These are phyloP conservation scores for Aureobasidium sp. DNA, from an alignment of 2,329 filamentous ascomycete genomes.

Conservation along the genomic window DNA sequence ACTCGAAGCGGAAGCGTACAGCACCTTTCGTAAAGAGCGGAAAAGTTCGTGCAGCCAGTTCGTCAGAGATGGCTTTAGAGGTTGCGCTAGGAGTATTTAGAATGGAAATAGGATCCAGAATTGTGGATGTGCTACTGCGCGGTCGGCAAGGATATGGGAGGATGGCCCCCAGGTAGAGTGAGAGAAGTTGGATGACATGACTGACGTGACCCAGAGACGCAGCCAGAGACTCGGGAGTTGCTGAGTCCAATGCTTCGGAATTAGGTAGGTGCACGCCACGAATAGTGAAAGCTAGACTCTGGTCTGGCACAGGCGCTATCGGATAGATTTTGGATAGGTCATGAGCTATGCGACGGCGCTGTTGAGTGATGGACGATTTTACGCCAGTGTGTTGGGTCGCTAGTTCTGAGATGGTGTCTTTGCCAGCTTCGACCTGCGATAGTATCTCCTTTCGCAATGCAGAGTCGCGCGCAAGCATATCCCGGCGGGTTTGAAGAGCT, in stretches of 20 bases:
- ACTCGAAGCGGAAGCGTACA: slow-evolving; percentile 86
- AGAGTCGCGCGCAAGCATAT: slow-evolving; percentile 61
- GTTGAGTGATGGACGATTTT: slow-evolving; percentile 66
- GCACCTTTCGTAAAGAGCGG: slow-evolving; percentile 67
- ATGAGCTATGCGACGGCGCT: slow-evolving; percentile 79
- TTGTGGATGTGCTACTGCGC: slow-evolving; percentile 65
- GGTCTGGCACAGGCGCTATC: slow-evolving; percentile 60
- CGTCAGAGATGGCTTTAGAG: slow-evolving; percentile 17
- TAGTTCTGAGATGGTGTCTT: slow-evolving; percentile 40
- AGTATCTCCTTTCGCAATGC: slow-evolving; percentile 39
- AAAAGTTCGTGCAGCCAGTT: slow-evolving; percentile 46
- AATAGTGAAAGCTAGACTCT: slow-evolving; percentile 75
- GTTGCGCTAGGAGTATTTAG: slow-evolving; percentile 22
- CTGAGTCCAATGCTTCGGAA: slow-evolving; percentile 59
- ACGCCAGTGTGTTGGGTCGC: slow-evolving; percentile 37
- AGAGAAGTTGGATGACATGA: slow-evolving; percentile 65
- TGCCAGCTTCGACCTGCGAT: slow-evolving; percentile 37
- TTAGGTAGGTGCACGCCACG: slow-evolving; percentile 73
- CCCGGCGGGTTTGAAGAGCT: slow-evolving; percentile 58
- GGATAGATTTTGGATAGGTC: slow-evolving; percentile 73
- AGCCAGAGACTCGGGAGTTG: slow-evolving; percentile 62
- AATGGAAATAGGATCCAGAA: slow-evolving; percentile 62
- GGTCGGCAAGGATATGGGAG: slow-evolving; percentile 73
- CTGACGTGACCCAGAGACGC: slow-evolving; percentile 77
- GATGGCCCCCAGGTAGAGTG: slow-evolving; percentile 71